Conservation (phyloP, 2,329 filamentous ascomycete genomes). For the Leptographium lundbergii region DNA sequence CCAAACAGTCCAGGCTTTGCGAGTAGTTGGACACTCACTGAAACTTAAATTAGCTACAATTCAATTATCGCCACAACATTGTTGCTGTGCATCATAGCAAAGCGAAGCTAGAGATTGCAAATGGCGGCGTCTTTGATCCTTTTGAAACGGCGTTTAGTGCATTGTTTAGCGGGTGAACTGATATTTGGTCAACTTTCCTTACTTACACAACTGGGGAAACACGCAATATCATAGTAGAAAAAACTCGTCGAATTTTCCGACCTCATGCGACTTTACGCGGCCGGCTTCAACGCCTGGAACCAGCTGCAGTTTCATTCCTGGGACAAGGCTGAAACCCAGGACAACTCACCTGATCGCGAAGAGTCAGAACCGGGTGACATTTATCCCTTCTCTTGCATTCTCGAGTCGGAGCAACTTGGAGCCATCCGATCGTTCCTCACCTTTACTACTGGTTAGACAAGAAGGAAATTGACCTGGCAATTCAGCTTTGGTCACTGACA, state of each 20-base stretch:
- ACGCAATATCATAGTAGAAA: neutral
- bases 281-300: slow-evolving; percentile 47
- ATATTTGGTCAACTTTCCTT: neutral
- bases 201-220: neutral
- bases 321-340: neutral
- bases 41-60: too few relatives aligned
- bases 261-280: slow-evolving; percentile 36
- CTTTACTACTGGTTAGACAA: slow-evolving; percentile 31
- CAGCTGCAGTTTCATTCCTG: slow-evolving; percentile 31
- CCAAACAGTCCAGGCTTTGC: too few relatives aligned
- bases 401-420: slow-evolving; percentile 24
- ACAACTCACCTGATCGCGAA: neutral
- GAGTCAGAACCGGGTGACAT: slow-evolving; percentile 32
- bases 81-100: too few relatives aligned
- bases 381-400: slow-evolving; percentile 27
- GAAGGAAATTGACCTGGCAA: neutral
- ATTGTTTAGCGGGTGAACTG: too few relatives aligned
- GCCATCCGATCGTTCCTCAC: slow-evolving; percentile 24
- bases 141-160: neutral
- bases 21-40: too few relatives aligned
- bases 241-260: neutral
- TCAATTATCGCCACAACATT: too few relatives aligned
- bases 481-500: neutral
- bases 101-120: too few relatives aligned
- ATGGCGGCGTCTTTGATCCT: neutral